Percentiles rank a stretch among this genome's conserved stretches.
Conservation (phyloP, 2,329 filamentous ascomycete genomes). For the Curvularia spicifera region DNA sequence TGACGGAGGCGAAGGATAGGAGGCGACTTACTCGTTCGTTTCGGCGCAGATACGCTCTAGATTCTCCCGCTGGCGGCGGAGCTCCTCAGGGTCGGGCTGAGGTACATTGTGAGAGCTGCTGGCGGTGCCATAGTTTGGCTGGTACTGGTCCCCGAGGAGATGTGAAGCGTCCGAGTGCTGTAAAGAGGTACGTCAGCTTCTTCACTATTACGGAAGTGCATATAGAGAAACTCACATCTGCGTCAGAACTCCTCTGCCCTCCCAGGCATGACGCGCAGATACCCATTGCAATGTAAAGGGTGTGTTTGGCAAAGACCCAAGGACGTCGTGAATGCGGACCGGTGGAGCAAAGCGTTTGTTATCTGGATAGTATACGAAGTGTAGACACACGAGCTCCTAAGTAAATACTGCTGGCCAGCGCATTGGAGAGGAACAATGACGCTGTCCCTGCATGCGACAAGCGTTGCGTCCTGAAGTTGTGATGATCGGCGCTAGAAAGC, state of each 20-base stretch:
- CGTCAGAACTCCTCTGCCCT: conserved; percentile 52
- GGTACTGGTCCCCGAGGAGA: conserved; percentile 54
- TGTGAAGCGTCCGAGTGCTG: conserved; percentile 56
- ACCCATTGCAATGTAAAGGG: conserved; percentile 51
- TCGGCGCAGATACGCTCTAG: conserved; percentile 58
- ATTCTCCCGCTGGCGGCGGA: conserved; percentile 56
- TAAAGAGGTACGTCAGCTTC: conserved; percentile 37
- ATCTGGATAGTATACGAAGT: neutral
- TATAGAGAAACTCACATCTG: conserved; percentile 48
- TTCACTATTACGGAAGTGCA: conserved; percentile 7
- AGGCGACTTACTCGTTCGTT: conserved; percentile 53
- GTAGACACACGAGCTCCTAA: neutral
- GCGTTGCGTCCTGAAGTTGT: conserved; percentile 11
- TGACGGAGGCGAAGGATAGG: neutral
- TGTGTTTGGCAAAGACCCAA: neutral
- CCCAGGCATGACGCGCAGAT: conserved; percentile 59
- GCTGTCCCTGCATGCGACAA: conserved; percentile 1
- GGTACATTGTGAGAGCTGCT: conserved; percentile 45
- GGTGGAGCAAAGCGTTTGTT: neutral
- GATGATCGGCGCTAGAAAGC: conserved; percentile 13
- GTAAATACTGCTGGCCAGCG: neutral
- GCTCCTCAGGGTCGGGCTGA: conserved; percentile 57
- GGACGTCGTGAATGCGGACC: neutral
- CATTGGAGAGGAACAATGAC: neutral
- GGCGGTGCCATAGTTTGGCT: conserved; percentile 55